Base-by-base conservation (phyloP, 331 rosid species). In the Erythrophleum ivorense region DNA sequence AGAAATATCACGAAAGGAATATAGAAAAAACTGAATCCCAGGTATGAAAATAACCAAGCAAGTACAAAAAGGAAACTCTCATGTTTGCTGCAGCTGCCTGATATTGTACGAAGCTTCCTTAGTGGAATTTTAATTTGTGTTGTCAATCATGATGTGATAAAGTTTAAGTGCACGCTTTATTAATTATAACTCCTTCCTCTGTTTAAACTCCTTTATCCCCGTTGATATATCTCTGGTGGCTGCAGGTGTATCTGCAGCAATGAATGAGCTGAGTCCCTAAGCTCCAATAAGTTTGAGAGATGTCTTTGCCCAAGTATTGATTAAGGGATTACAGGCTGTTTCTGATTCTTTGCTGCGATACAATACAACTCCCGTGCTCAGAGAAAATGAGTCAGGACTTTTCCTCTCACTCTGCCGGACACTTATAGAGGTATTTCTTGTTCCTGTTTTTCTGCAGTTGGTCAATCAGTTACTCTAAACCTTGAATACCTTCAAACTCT, bases 211-310 rank as follows among this genome's bases (percentile, higher is more conserved):
- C 81, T 77, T 73, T 24, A 24, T 24, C 29, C 29, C 40, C 73
- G n/a, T 69, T 81, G 50, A 36, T 54, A 41, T 85, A 80, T 83
- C 21, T 88, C 43, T 79, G 84, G 83, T 80, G 87, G 91, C 86
- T 75, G 82, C 90, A 96, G 99, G 98, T 78, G 97, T 94, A 70
- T 92, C 99, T 72, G 98, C 97, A 36, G 98, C 97, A 18, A 85
- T 96, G 97, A 96, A 96, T 38, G 99, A 96, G 78, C 88, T 94
- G 24, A 98, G 98, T 62, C 98, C 98, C 9, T 96, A 98, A 80
- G 97, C 99, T 73, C 98, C 99, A 7, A 38, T 90, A 85, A 94
- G 99, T 80, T 86, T 96, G 85, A 96, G 91, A 76, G 86, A 86
- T 65, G 89, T 92, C 75, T 92, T 96, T 82, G 92, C 94, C 85